Evolutionary conservation across 331 rosid genomes (phyloP).

Genomic region (Malus hybrid): DNA sequence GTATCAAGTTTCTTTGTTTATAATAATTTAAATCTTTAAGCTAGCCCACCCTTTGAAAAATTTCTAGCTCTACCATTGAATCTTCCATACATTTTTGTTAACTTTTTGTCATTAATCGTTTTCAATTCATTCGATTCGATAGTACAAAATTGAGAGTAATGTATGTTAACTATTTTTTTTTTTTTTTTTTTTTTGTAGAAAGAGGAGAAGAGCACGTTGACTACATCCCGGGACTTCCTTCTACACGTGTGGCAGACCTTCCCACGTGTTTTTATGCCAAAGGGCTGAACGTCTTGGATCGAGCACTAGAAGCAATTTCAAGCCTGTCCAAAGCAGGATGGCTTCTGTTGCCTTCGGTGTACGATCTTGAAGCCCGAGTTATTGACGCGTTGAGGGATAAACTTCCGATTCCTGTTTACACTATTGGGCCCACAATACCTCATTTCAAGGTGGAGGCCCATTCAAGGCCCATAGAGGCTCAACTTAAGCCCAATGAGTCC

Average conservation of each 20-base stretch:
- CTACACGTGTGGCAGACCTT: constrained; percentile 1
- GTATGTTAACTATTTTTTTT: too few species aligned
- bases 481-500: too few species aligned
- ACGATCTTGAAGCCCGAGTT: constrained; percentile 36
- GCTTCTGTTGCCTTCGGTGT: constrained; percentile 24
- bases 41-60: too few species aligned
- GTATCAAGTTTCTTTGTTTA: too few species aligned
- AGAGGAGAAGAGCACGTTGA: background rate
- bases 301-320: background rate
- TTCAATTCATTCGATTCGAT: too few species aligned
- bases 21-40: too few species aligned
- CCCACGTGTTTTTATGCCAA: constrained; percentile 1
- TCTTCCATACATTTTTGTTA: too few species aligned
- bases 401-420: constrained; percentile 14
- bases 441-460: constrained; percentile 7
- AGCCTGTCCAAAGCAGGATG: constrained; percentile 5
- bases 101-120: too few species aligned
- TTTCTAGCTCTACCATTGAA: too few species aligned
- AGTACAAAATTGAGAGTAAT: fast-evolving
- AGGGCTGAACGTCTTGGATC: background rate
- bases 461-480: background rate
- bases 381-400: constrained; percentile 21
- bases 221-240: constrained; percentile 6
- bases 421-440: constrained; percentile 35
- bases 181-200: background rate